Percentiles rank a stretch among this genome's conserved stretches.
Conservation (phyloP, 768 basidiomycete species). For the Cyathus striatus region DNA sequence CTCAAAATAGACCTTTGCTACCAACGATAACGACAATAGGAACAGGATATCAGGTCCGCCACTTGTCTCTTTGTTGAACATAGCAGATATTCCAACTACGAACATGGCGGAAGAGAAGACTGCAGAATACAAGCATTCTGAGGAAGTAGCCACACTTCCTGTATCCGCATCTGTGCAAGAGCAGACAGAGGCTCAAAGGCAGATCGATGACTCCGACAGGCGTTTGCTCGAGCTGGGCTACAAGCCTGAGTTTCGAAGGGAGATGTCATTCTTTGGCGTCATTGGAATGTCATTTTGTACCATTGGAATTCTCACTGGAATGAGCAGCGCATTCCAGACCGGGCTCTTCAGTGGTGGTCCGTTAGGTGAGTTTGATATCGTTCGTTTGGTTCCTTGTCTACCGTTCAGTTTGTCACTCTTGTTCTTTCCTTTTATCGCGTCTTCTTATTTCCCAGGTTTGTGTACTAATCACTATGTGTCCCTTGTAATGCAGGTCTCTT, state of each 20-base stretch:
- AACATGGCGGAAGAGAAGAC: no score
- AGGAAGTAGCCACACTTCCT: no score
- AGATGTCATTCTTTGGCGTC: conserved; percentile 57
- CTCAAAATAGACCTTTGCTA: no score
- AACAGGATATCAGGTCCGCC: no score
- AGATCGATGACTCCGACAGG: conserved; percentile 28
- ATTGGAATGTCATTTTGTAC: conserved; percentile 57
- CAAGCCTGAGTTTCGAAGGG: conserved; percentile 49
- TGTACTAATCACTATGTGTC: conserved; percentile 2
- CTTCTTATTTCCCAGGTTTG: neutral
- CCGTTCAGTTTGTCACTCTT: conserved; percentile 31
- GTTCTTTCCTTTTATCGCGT: neutral
- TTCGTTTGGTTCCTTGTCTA: no score
- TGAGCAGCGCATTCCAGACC: conserved; percentile 57
- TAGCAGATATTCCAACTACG: no score
- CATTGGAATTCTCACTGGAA: conserved; percentile 56
- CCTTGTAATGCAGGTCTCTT: conserved; percentile 28
- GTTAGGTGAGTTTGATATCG: no score
- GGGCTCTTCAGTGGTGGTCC: conserved; percentile 56
- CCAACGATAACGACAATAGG: no score
- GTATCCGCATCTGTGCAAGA: no score
- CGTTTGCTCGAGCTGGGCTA: conserved; percentile 41
- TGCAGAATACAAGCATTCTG: no score
- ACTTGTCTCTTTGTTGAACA: no score
- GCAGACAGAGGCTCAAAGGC: no score